phyloP scores from a whole-genome alignment of 2,329 filamentous ascomycete genomes.

The Trichophyton schoenleinii region DNA sequence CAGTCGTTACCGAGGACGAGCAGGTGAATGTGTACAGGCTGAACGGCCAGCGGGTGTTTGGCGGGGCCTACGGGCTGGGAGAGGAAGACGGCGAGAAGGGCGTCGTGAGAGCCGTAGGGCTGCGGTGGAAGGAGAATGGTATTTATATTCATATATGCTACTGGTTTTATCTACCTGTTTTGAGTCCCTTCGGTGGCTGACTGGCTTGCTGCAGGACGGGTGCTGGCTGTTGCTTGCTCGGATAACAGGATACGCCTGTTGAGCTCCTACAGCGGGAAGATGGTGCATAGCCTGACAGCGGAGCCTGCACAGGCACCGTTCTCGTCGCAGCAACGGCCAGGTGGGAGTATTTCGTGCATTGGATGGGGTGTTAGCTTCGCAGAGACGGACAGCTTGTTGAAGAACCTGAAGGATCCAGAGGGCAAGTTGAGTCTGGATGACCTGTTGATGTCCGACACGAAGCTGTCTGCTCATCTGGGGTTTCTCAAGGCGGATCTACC shows the following conservation, averaged over 20 bases:
- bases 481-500: constrained; percentile 49
- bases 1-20: constrained; percentile 54
- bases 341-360: constrained; percentile 33
- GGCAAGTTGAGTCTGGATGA: constrained; percentile 29
- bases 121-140: constrained; percentile 60
- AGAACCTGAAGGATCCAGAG: constrained; percentile 21
- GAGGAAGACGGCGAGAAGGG: constrained; percentile 22
- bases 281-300: constrained; percentile 53
- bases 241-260: constrained; percentile 67
- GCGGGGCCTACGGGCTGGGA: constrained; percentile 25
- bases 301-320: constrained; percentile 25
- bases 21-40: constrained; percentile 66
- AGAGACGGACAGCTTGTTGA: constrained; percentile 34
- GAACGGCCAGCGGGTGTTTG: constrained; percentile 59
- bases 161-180: neutral
- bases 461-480: constrained; percentile 20
- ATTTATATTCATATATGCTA: constrained; percentile 6
- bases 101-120: constrained; percentile 17
- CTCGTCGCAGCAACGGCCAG: constrained; percentile 33
- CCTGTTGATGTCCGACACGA: constrained; percentile 27
- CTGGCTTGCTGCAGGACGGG: constrained; percentile 35
- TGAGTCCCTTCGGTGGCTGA: neutral
- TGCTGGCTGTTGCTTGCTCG: constrained; percentile 71
- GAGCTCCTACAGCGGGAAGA: constrained; percentile 68
- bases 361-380: constrained; percentile 46